Conservation (phyloP, 805 yeast species). For the Pichia nanzhaoensis region DNA sequence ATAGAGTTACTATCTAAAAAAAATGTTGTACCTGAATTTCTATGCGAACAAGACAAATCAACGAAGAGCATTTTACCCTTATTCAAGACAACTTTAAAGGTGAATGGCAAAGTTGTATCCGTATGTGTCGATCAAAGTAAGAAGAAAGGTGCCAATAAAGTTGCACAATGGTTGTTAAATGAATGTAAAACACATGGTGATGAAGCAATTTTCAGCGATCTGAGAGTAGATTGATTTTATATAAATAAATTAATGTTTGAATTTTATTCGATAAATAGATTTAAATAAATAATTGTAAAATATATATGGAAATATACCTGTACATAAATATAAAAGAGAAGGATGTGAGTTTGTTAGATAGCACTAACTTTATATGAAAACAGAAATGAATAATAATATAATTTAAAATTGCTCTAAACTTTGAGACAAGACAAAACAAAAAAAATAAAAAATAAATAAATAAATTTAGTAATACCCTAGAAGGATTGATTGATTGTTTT, state of each 20-base stretch:
- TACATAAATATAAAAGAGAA: background rate
- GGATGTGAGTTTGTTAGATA: background rate
- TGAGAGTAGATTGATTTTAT: constrained; percentile 4
- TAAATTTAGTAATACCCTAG: background rate
- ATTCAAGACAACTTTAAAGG: constrained; percentile 22
- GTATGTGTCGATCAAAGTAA: constrained; percentile 30
- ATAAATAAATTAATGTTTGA: background rate
- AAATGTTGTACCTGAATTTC: constrained; percentile 29
- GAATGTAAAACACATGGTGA: constrained; percentile 3
- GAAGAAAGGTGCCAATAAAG: constrained; percentile 34
- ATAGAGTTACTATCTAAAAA: constrained; percentile 2
- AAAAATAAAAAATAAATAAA: constrained; percentile 1
- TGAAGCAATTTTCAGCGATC: constrained; percentile 6
- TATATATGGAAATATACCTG: constrained; percentile 2
- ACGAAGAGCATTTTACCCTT: constrained; percentile 14
- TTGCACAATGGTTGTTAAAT: constrained; percentile 31
- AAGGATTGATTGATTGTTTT: background rate
- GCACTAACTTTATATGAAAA: constrained; percentile 4
- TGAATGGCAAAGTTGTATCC: constrained; percentile 31
- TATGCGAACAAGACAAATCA: constrained; percentile 1
- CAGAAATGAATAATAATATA: constrained; percentile 13
- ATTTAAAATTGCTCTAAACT: background rate
- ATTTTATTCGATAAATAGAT: background rate
- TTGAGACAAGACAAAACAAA: background rate
- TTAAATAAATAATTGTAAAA: constrained; percentile 2